Evolutionary conservation across 129 eudicot genomes (phyloP), one percentile per base, ranked within the genome.

Genomic region (Escallonia herrerae): DNA sequence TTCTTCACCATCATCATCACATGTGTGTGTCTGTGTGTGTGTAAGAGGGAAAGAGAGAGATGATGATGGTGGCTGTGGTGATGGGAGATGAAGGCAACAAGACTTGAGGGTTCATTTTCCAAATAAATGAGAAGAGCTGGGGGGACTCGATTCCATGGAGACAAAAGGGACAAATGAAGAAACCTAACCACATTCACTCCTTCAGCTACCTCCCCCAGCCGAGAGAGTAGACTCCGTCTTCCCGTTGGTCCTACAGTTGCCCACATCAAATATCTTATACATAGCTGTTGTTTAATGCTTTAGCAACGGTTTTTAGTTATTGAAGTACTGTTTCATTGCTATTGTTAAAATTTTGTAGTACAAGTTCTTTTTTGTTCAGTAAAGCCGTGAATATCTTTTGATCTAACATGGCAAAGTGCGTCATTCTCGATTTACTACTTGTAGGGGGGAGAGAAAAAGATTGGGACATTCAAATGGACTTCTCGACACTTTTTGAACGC

Each of bases 111-210:
- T 66, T 52, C 73, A 74, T 67, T 59, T 60, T 75, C 79, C 71
- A 56, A 62, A 56, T 63, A 41, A 46, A 76, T 68, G 60, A 75
- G 43, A 51, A 68, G 33, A 62, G 10, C 39, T 11, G 39, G 4
- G 2, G 48, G 65, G 39, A 60, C 65, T 74, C 69, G 10, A 60
- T 67, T 61, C 49, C 64, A 60, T 72, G 63, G 43, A 52, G 45
- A 55, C 50, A 22, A 22, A 9, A 12, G 54, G 57, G 65, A 64
- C 71, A 63, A 72, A 64, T 42, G 41, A 33, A 72, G 65, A 54
- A 63, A 72, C 70, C 70, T 55, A 72, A 47, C 70, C 70, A 64
- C 58, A 63, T 63, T 72, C 38, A 72, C 65, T 54, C 64, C 5
- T 37, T 9, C 38, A 15, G 33, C 33, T 22, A 22, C 33, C 33